Evolutionary conservation across 2,329 filamentous ascomycete species (phyloP).

Genomic region (Rhytidhysteron rufulum): DNA sequence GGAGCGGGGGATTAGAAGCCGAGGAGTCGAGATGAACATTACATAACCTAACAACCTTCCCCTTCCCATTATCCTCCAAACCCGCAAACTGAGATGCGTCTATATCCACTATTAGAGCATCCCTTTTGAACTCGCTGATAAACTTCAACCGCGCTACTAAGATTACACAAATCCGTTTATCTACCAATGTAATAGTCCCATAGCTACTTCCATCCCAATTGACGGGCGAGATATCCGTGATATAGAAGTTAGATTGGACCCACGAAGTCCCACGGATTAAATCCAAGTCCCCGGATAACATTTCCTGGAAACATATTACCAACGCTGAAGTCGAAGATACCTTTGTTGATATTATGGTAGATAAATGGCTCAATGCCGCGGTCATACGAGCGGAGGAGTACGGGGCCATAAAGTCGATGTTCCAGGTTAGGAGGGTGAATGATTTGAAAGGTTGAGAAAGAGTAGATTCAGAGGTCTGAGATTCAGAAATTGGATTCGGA

Average conservation of each 20-base stretch:
- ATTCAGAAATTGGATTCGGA: background rate
- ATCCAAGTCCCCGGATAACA: slow-evolving; percentile 26
- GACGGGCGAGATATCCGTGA: slow-evolving; percentile 43
- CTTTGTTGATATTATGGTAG: slow-evolving; percentile 17
- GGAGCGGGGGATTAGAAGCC: slow-evolving; percentile 40
- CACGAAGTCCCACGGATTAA: slow-evolving; percentile 29
- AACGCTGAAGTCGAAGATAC: slow-evolving; percentile 18
- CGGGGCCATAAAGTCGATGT: slow-evolving; percentile 45
- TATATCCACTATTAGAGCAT: slow-evolving; percentile 52
- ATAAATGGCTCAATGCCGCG: slow-evolving; percentile 36
- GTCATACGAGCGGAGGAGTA: slow-evolving; percentile 37
- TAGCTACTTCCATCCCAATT: slow-evolving; percentile 46
- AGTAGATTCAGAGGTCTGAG: background rate
- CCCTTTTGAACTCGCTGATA: slow-evolving; percentile 48
- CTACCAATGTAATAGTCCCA: slow-evolving; percentile 51
- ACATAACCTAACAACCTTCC: slow-evolving; percentile 43
- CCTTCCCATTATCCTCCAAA: background rate
- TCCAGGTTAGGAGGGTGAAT: slow-evolving; percentile 37
- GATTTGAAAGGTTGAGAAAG: background rate
- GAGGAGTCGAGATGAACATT: slow-evolving; percentile 57
- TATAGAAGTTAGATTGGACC: slow-evolving; percentile 45
- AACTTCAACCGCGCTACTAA: slow-evolving; percentile 48
- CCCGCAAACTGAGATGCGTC: slow-evolving; percentile 1
- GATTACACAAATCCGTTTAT: slow-evolving; percentile 40
- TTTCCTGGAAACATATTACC: slow-evolving; percentile 53